Evolutionary conservation across 495 filamentous ascomycete genomes (phyloP).

Genomic region (Hypoxylon lienhwacheense): DNA sequence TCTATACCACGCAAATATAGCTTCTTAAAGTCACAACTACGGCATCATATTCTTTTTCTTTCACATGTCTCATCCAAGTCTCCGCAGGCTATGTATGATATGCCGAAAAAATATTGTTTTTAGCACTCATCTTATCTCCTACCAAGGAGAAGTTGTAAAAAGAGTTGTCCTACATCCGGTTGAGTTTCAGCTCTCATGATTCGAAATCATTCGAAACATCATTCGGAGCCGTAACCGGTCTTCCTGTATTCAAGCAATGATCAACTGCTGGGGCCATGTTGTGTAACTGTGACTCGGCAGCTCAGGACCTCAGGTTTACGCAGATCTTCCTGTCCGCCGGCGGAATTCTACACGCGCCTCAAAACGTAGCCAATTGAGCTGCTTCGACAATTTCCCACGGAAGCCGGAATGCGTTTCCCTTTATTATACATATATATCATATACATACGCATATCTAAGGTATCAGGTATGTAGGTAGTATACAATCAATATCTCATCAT

Average conservation of each 20-base stretch:
- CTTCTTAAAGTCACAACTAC: conserved; percentile 26
- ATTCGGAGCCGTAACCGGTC: conserved; percentile 31
- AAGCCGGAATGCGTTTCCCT: conserved; percentile 29
- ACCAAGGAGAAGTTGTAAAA: not conserved
- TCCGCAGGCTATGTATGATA: conserved; percentile 10
- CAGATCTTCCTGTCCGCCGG: conserved; percentile 24
- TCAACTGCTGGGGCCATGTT: conserved; percentile 23
- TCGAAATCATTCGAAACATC: conserved; percentile 8
- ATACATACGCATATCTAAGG: too few relatives aligned
- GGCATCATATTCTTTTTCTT: conserved; percentile 23
- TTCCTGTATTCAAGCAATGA: conserved; percentile 30
- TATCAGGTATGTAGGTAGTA: too few relatives aligned
- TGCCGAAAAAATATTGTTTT: conserved; percentile 3
- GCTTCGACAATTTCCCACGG: conserved; percentile 13
- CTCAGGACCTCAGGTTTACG: conserved; percentile 1
- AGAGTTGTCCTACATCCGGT: not conserved
- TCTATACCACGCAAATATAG: conserved; percentile 12
- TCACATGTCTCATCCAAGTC: conserved; percentile 23
- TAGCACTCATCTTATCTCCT: conserved; percentile 6
- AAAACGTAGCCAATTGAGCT: conserved; percentile 18
- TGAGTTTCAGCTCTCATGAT: conserved; percentile 6
- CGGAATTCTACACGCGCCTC: conserved; percentile 14
- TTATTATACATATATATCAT: conserved; percentile 22
- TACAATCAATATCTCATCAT: conserved; percentile 19
- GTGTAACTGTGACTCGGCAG: conserved; percentile 13